Base-by-base conservation (phyloP, 768 basidiomycete species). In the Clavaria fumosa region DNA sequence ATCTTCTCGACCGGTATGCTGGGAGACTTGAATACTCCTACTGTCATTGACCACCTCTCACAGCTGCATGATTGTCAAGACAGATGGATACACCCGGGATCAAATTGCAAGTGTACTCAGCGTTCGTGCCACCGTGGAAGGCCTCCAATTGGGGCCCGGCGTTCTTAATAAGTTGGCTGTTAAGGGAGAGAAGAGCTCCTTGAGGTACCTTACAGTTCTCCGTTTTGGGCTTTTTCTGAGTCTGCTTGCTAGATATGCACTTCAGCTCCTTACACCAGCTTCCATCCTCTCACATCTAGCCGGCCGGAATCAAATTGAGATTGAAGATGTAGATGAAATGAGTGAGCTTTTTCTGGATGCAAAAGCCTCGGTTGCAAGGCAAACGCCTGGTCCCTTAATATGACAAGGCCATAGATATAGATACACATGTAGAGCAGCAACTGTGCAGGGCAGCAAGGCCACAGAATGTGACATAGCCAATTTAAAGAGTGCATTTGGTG, bases 61-160 rank as follows among this genome's bases (percentile, higher is more conserved):
- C 11, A 85, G 83, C 34, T 89, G 85, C 56, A 78, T 99, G 65
- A 97, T 97, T 41, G 93, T 97, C 14, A 84, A 88, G 50, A 97
- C 93, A 1, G 73, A 83, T 41, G 65, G 70, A 9, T 91, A 96
- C 55, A 72, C 69, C 5, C 69, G 74, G 28, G 84, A 83, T 7
- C 82, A 96, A 52, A 79, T 96, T 32, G 75, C 73, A 23, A 78
- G 76, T 53, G 90, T 96, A 17, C 68, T 96, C 0, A 79, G 84
- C 47, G 63, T 90, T 38, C 73, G 95, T 36, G 83, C 86, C 5
- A 78, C 75, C 43, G 72, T 86, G 1, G 95, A 97, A 53, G 85
- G 86, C 1, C 63, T 96, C 20, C 75, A 73, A 46, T 63, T 90
- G 2, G 74, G 76, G 14, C 45, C 67, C 4, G 78, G 77, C 11